phyloP scores from a whole-genome alignment of 2,329 filamentous ascomycete species.

The Clonostachys byssicola region DNA sequence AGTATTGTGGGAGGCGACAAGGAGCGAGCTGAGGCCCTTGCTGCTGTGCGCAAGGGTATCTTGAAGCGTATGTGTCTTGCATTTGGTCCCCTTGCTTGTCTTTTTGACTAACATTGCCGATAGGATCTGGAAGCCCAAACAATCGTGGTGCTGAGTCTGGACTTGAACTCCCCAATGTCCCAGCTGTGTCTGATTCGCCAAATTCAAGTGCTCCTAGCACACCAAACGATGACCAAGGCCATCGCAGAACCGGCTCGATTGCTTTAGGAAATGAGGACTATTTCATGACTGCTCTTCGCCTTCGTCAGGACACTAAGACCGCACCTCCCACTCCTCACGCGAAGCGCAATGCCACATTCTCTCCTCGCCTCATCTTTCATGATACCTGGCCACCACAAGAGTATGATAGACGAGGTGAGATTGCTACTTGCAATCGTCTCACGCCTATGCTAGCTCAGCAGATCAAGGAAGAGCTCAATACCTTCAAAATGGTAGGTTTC shows the following conservation, averaged over 20 bases:
- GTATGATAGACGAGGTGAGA: constrained; percentile 92
- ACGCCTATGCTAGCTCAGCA: constrained; percentile 97
- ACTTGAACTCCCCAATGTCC: constrained; percentile 57
- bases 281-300: constrained; percentile 73
- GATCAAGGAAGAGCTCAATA: constrained; percentile 99
- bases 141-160: constrained; percentile 56
- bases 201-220: constrained; percentile 85
- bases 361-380: constrained; percentile 88
- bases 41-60: constrained; percentile 92
- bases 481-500: constrained; percentile 78
- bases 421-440: constrained; percentile 95
- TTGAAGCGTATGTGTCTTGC: constrained; percentile 67
- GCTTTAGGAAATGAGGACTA: constrained; percentile 83
- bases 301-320: constrained; percentile 74
- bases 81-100: background rate
- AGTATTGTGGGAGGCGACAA: constrained; percentile 89
- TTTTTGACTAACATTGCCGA: constrained; percentile 18
- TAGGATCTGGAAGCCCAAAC: constrained; percentile 65
- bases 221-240: constrained; percentile 72
- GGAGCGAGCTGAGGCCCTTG: constrained; percentile 86
- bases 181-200: constrained; percentile 70
- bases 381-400: constrained; percentile 96
- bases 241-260: constrained; percentile 65
- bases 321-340: constrained; percentile 74
- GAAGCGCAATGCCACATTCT: constrained; percentile 71